Percentiles rank a stretch among this genome's conserved stretches.
Evolutionary conservation across 2,329 filamentous ascomycete species (phyloP).

Genomic region (Ceratocystis lukuohia): DNA sequence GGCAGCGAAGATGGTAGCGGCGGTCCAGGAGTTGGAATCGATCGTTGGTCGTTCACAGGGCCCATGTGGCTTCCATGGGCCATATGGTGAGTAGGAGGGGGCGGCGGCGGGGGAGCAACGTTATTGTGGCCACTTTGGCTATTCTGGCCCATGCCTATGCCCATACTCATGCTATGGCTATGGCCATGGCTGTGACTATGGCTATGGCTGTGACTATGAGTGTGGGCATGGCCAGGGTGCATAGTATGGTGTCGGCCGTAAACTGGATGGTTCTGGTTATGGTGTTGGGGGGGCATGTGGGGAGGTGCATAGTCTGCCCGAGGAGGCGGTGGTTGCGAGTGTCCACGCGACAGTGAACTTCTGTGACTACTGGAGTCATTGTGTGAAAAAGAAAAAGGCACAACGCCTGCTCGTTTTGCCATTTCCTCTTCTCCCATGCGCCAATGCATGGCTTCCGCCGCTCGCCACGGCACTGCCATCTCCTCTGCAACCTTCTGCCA

Average conservation of each 20-base stretch:
- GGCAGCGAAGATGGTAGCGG: conserved; percentile 26
- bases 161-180: conserved; percentile 24
- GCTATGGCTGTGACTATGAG: conserved; percentile 24
- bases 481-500: conserved; percentile 93
- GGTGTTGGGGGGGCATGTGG: conserved; percentile 8
- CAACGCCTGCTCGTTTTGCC: conserved; percentile 79
- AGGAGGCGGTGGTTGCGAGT: conserved; percentile 26
- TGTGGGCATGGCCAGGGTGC: conserved; percentile 24
- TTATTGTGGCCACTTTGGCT: conserved; percentile 9
- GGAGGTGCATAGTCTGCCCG: conserved; percentile 21
- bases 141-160: conserved; percentile 21
- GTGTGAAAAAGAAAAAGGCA: conserved; percentile 62
- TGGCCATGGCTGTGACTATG: conserved; percentile 21
- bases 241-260: conserved; percentile 31
- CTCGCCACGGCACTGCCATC: conserved; percentile 88
- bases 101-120: conserved; percentile 20
- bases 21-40: conserved; percentile 16
- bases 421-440: conserved; percentile 87
- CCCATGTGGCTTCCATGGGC: conserved; percentile 34
- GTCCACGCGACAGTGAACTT: conserved; percentile 29
- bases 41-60: conserved; percentile 40
- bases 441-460: conserved; percentile 97
- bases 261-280: conserved; percentile 26
- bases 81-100: conserved; percentile 23
- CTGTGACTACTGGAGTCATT: conserved; percentile 29